These are phyloP conservation scores for Acanthamoeba triangularis DNA, from an alignment of 208 protist species.

Conservation along the genomic window DNA sequence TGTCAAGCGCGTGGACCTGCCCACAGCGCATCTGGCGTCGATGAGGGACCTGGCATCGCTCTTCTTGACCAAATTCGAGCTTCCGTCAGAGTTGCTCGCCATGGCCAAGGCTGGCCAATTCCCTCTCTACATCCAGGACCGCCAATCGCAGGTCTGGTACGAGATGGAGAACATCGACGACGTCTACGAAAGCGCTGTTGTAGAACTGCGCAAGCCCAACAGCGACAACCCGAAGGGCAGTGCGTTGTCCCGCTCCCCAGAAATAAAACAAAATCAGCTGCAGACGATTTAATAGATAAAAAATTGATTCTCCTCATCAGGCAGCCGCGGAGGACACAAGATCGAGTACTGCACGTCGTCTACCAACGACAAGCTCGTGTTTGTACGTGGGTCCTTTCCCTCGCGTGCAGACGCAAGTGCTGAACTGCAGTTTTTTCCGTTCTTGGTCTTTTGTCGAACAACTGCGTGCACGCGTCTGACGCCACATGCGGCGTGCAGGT, in stretches of 20 bases:
- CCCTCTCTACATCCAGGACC: conserved; percentile 57
- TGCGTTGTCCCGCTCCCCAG: neutral
- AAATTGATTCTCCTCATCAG: neutral
- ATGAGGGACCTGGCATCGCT: neutral
- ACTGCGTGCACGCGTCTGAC: neutral
- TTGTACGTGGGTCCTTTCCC: conserved; percentile 6
- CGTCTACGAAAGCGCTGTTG: conserved; percentile 45
- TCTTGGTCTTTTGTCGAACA: too few species aligned
- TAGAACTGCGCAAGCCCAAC: conserved; percentile 12
- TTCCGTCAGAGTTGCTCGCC: conserved; percentile 27
- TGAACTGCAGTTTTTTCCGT: too few species aligned
- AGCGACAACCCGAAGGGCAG: neutral
- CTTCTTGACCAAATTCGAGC: neutral
- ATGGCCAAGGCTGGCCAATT: neutral
- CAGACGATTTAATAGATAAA: neutral
- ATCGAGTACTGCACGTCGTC: conserved; percentile 38
- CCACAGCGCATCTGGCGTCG: neutral
- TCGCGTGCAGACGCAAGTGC: too few species aligned
- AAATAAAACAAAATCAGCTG: neutral
- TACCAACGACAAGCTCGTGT: conserved; percentile 43
- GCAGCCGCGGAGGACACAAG: conserved; percentile 35
- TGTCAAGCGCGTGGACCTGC: conserved; percentile 26
- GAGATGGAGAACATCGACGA: conserved; percentile 33
- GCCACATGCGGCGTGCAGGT: neutral
- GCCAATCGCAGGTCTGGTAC: conserved; percentile 43